phyloP scores from a whole-genome alignment of 2,329 filamentous ascomycete genomes.

The Fusarium mangiferae region DNA sequence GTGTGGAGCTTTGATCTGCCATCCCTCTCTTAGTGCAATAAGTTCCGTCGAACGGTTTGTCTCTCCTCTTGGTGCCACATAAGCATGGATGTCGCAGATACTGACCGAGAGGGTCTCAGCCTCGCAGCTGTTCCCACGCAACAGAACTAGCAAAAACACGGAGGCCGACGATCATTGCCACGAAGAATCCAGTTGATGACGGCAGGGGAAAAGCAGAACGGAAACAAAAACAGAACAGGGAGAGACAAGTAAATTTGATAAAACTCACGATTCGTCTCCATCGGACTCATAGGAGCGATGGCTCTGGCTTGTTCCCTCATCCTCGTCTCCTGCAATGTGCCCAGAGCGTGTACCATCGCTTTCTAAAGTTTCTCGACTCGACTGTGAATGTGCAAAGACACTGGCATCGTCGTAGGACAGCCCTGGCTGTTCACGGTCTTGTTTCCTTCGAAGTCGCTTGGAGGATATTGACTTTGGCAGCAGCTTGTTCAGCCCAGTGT shows the following conservation, averaged over 20 bases:
- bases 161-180: background rate
- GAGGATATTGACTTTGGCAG: conserved; percentile 62
- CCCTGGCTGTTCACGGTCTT: conserved; percentile 52
- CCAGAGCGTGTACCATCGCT: conserved; percentile 48
- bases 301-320: conserved; percentile 47
- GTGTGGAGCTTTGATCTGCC: conserved; percentile 20
- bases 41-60: conserved; percentile 7
- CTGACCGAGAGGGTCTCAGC: conserved; percentile 21
- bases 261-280: conserved; percentile 44
- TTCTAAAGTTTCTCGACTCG: conserved; percentile 53
- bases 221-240: background rate
- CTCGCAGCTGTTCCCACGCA: conserved; percentile 27
- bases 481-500: conserved; percentile 60
- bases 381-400: conserved; percentile 48
- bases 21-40: conserved; percentile 15
- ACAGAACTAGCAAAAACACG: conserved; percentile 7
- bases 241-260: conserved; percentile 19
- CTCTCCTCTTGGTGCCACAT: conserved; percentile 23
- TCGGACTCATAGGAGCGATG: conserved; percentile 51
- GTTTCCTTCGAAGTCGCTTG: conserved; percentile 61
- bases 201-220: background rate
- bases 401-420: conserved; percentile 43
- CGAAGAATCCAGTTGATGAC: background rate
- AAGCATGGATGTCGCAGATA: conserved; percentile 33
- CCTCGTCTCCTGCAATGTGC: conserved; percentile 49